A percentile compares a stretch with the other conserved stretches of the same genome.
Evolutionary conservation across 805 yeast species (phyloP).

Genomic region (Brettanomyces naardenensis): DNA sequence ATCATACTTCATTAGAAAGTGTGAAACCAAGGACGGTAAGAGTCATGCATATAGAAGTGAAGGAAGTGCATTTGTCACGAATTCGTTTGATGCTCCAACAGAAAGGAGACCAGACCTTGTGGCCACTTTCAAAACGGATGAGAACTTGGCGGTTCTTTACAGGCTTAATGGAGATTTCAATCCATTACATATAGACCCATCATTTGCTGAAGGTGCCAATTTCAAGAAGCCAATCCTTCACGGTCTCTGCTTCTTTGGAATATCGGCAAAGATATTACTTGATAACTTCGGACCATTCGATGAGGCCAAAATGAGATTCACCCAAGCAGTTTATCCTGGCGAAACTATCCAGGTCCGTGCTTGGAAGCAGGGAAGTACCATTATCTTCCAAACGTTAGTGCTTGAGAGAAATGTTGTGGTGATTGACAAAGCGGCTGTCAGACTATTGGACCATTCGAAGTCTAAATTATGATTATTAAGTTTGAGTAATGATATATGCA

Average conservation of each 20-base stretch:
- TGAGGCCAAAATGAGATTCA: slow-evolving; percentile 85
- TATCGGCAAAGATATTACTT: slow-evolving; percentile 63
- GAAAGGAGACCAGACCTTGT: slow-evolving; percentile 57
- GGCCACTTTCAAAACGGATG: slow-evolving; percentile 45
- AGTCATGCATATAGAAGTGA: slow-evolving; percentile 33
- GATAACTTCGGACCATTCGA: slow-evolving; percentile 76
- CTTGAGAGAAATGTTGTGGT: slow-evolving; percentile 73
- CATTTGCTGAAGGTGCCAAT: slow-evolving; percentile 78
- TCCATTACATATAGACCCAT: slow-evolving; percentile 93
- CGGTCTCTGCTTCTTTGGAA: slow-evolving; percentile 85
- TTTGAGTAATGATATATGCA: background rate
- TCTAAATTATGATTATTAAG: slow-evolving; percentile 1
- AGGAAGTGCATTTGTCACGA: slow-evolving; percentile 49
- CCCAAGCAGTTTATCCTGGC: slow-evolving; percentile 92
- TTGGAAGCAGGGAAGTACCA: slow-evolving; percentile 69
- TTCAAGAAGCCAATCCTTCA: slow-evolving; percentile 85
- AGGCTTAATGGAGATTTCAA: slow-evolving; percentile 91
- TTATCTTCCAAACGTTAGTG: slow-evolving; percentile 75
- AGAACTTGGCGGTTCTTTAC: slow-evolving; percentile 81
- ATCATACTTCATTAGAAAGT: slow-evolving; percentile 75
- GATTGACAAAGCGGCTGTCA: slow-evolving; percentile 82
- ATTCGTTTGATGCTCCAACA: slow-evolving; percentile 44
- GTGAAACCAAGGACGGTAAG: slow-evolving; percentile 49
- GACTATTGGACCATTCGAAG: slow-evolving; percentile 26
- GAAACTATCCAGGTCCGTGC: slow-evolving; percentile 75